A percentile compares a stretch with the other conserved stretches of the same genome.
Conservation (phyloP, 1,284 basidiomycete species). For the Amylostereum chailletii region DNA sequence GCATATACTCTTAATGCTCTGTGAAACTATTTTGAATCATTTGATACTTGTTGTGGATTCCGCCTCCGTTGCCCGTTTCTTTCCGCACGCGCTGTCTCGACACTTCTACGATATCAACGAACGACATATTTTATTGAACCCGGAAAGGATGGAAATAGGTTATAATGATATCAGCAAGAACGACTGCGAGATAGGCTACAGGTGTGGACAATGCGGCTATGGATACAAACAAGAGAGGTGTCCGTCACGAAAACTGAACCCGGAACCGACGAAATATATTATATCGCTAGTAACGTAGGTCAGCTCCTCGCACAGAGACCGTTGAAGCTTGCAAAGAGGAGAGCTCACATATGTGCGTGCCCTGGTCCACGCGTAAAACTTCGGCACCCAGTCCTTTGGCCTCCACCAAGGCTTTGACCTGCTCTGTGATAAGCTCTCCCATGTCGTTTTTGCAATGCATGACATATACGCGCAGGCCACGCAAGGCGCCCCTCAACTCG, state of each 20-base stretch:
- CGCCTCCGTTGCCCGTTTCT: neutral
- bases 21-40: slow-evolving; percentile 1
- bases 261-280: no score
- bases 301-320: no score
- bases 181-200: neutral
- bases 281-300: no score
- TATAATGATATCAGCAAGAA: neutral
- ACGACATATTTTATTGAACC: neutral
- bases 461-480: slow-evolving; percentile 57
- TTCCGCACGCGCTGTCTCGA: neutral
- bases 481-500: slow-evolving; percentile 40
- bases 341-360: slow-evolving; percentile 60
- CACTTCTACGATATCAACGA: neutral
- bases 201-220: neutral
- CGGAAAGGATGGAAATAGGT: neutral
- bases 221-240: neutral
- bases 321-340: neutral
- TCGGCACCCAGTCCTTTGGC: slow-evolving; percentile 51
- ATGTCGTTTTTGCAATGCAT: slow-evolving; percentile 77
- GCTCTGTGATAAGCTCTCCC: slow-evolving; percentile 45
- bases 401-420: slow-evolving; percentile 50
- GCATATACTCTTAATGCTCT: slow-evolving; percentile 7
- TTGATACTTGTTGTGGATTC: slow-evolving; percentile 7
- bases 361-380: slow-evolving; percentile 59
- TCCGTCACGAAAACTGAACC: no score